These are phyloP conservation scores for Calendula officinalis DNA, from an alignment of 129 eudicot genomes.

Conservation along the genomic window DNA sequence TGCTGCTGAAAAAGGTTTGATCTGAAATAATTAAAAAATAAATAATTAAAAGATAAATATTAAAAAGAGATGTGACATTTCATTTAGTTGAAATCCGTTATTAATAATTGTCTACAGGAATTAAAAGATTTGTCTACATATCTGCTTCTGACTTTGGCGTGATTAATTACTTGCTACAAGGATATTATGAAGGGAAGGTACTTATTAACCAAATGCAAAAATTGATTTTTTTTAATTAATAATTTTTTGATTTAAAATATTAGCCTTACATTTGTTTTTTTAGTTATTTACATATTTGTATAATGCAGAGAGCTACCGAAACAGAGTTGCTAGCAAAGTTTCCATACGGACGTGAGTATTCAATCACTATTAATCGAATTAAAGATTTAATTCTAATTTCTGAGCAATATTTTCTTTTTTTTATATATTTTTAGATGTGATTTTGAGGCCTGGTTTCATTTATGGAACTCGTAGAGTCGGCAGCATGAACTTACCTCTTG, in stretches of 20 bases:
- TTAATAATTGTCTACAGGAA: conserved; percentile 48
- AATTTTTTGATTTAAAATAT: neutral
- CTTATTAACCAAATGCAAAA: conserved; percentile 1
- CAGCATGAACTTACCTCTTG: conserved; percentile 89
- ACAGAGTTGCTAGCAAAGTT: conserved; percentile 76
- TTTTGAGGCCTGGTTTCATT: conserved; percentile 91
- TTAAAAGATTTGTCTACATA: conserved; percentile 82
- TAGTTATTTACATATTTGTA: conserved; percentile 9
- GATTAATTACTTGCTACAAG: conserved; percentile 76
- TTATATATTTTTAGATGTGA: conserved; percentile 57
- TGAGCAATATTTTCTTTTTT: neutral
- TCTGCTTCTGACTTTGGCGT: conserved; percentile 95
- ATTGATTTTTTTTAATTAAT: neutral
- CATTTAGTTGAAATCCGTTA: neutral
- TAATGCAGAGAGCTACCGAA: conserved; percentile 90
- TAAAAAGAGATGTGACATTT: conserved; percentile 1
- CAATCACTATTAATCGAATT: neutral
- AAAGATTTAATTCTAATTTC: neutral
- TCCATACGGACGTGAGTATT: conserved; percentile 82
- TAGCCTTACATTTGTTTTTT: neutral
- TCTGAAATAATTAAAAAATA: neutral
- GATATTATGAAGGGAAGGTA: conserved; percentile 97
- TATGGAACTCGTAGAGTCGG: conserved; percentile 94
- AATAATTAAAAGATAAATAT: conserved; percentile 4
- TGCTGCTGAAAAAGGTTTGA: conserved; percentile 81